Evolutionary conservation across 495 filamentous ascomycete species (phyloP).

Genomic region (Xylaria bambusicola): DNA sequence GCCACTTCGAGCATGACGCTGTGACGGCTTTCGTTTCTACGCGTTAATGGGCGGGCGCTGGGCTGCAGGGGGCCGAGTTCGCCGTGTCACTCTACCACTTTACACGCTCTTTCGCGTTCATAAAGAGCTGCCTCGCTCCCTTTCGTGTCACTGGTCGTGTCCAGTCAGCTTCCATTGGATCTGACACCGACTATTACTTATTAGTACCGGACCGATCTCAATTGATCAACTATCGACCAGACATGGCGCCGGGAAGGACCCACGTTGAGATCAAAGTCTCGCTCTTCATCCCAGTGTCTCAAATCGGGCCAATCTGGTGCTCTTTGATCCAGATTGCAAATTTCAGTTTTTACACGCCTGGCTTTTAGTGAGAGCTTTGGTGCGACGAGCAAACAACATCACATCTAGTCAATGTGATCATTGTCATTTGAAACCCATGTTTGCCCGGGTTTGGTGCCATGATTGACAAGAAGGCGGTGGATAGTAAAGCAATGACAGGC

Average conservation of each 20-base stretch:
- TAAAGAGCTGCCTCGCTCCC: neutral
- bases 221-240: conserved; percentile 4
- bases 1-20: neutral
- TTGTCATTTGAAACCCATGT: neutral
- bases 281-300: conserved; percentile 5
- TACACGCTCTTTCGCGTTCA: conserved; percentile 7
- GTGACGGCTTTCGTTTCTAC: conserved; percentile 14
- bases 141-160: neutral
- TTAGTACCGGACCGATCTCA: neutral
- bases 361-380: conserved; percentile 10
- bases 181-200: neutral
- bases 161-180: neutral
- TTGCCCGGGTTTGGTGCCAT: neutral
- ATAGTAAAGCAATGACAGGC: neutral
- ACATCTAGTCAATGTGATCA: neutral
- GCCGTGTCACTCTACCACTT: neutral
- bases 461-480: neutral
- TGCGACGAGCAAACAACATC: neutral
- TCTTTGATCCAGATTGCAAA: neutral
- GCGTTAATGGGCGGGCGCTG: conserved; percentile 2
- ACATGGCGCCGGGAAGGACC: conserved; percentile 2
- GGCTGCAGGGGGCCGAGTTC: neutral
- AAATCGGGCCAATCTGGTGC: neutral
- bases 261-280: neutral
- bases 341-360: neutral